phyloP scores from a whole-genome alignment of 2,329 filamentous ascomycete genomes.

The Herpotrichia juniperi region DNA sequence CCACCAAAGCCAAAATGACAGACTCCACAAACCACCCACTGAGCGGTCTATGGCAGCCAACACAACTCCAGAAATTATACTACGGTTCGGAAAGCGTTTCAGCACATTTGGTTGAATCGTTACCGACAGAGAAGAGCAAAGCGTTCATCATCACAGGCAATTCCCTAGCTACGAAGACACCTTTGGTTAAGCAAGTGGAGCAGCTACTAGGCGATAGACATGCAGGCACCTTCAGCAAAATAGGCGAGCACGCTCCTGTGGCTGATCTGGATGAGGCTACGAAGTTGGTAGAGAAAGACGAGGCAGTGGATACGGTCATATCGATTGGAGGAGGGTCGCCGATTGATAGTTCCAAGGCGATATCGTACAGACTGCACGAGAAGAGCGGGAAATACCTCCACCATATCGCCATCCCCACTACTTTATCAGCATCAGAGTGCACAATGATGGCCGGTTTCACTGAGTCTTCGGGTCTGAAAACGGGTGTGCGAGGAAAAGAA shows the following conservation, averaged over 20 bases:
- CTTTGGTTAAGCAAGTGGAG: constrained; percentile 59
- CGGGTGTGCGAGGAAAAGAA: constrained; percentile 50
- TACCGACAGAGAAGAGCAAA: constrained; percentile 55
- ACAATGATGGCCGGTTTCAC: constrained; percentile 61
- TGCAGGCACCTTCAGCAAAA: constrained; percentile 61
- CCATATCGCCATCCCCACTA: constrained; percentile 49
- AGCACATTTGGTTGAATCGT: constrained; percentile 53
- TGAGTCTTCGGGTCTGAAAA: constrained; percentile 56
- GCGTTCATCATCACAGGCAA: constrained; percentile 64
- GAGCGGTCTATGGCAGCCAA: constrained; percentile 58
- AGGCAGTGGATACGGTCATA: constrained; percentile 60
- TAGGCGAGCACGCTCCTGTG: constrained; percentile 63
- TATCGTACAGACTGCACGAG: constrained; percentile 42
- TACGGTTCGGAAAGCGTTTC: constrained; percentile 57
- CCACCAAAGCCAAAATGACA: constrained; percentile 38
- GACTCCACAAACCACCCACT: constrained; percentile 53
- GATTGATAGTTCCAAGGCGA: constrained; percentile 56
- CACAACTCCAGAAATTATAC: constrained; percentile 56
- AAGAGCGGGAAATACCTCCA: constrained; percentile 41
- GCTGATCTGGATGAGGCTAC: constrained; percentile 60
- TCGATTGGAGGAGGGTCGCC: constrained; percentile 61
- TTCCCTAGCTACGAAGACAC: constrained; percentile 61
- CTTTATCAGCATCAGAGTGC: constrained; percentile 60
- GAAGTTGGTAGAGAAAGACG: constrained; percentile 51
- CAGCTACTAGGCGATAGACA: constrained; percentile 53